A percentile compares a stretch with the other conserved stretches of the same genome.
phyloP scores from a whole-genome alignment of 129 eudicot species.

The Deinandra increscens region DNA sequence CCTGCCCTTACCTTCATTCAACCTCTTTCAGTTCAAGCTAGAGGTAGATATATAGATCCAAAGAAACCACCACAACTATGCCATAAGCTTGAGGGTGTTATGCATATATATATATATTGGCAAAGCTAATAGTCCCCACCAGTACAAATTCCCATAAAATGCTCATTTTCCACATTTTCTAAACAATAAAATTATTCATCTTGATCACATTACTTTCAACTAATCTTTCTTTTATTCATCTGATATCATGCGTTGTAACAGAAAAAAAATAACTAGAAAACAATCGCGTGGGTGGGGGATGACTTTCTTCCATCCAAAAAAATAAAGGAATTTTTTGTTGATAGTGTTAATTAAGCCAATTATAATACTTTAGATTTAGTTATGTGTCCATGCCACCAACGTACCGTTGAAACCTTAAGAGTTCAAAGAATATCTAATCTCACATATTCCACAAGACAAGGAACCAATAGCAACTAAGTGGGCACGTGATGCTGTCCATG shows the following conservation, averaged over 20 bases:
- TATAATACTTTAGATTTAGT: too few species aligned
- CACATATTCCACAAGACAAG: slow-evolving; percentile 19
- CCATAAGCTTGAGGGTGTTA: slow-evolving; percentile 18
- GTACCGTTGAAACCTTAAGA: too few species aligned
- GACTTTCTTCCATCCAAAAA: too few species aligned
- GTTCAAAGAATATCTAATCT: too few species aligned
- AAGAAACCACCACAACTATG: slow-evolving; percentile 17
- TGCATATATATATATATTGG: too few species aligned
- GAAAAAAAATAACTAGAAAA: too few species aligned
- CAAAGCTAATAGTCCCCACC: slow-evolving; percentile 1
- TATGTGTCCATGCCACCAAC: too few species aligned
- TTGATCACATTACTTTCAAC: background rate
- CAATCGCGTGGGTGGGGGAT: too few species aligned
- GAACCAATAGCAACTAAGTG: too few species aligned
- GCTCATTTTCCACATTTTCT: background rate
- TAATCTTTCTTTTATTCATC: too few species aligned
- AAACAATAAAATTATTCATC: background rate
- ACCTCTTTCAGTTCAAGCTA: background rate
- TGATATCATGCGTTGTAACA: background rate
- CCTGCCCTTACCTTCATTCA: slow-evolving; percentile 2
- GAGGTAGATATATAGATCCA: slow-evolving; percentile 8
- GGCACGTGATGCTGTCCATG: slow-evolving; percentile 32
- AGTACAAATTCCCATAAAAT: slow-evolving; percentile 28
- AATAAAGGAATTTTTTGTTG: too few species aligned
- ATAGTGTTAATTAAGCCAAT: too few species aligned